Percentiles rank a stretch among this genome's conserved stretches.
phyloP scores from a whole-genome alignment of 805 yeast genomes.

The Suhomyces vadensis region DNA sequence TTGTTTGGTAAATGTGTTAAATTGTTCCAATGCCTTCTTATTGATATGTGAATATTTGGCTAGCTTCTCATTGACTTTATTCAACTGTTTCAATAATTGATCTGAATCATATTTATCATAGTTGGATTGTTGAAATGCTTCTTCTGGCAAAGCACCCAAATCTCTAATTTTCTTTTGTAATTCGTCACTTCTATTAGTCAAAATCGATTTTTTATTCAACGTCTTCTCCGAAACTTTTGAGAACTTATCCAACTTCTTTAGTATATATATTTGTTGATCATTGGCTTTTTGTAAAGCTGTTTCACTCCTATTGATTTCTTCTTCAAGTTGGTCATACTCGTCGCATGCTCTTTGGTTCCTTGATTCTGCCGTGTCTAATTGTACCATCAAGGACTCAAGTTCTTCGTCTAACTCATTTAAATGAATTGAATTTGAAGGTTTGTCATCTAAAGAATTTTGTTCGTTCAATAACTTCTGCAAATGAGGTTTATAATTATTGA shows the following conservation, averaged over 20 bases:
- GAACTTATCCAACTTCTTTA: slow-evolving; percentile 58
- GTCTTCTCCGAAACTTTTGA: slow-evolving; percentile 66
- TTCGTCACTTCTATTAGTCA: slow-evolving; percentile 66
- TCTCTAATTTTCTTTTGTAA: slow-evolving; percentile 72
- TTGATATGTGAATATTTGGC: slow-evolving; percentile 75
- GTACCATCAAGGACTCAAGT: slow-evolving; percentile 23
- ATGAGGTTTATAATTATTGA: slow-evolving; percentile 59
- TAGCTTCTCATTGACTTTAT: slow-evolving; percentile 55
- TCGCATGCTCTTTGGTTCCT: slow-evolving; percentile 27
- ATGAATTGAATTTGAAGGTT: slow-evolving; percentile 11
- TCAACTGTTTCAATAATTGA: slow-evolving; percentile 53
- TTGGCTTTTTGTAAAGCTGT: slow-evolving; percentile 49
- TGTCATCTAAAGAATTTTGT: slow-evolving; percentile 10
- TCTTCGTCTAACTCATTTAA: slow-evolving; percentile 22
- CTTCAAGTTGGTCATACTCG: slow-evolving; percentile 28
- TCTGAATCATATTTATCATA: slow-evolving; percentile 51
- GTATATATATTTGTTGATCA: slow-evolving; percentile 53
- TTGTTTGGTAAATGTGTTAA: slow-evolving; percentile 68
- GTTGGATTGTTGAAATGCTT: slow-evolving; percentile 53
- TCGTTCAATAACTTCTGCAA: slow-evolving; percentile 17
- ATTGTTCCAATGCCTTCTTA: slow-evolving; percentile 87
- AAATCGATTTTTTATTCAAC: slow-evolving; percentile 59
- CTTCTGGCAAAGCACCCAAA: slow-evolving; percentile 87
- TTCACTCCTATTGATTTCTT: slow-evolving; percentile 37
- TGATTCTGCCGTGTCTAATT: slow-evolving; percentile 28